Evolutionary conservation across 441 rosid genomes (phyloP).

Genomic region (Aquilaria agallochum): DNA sequence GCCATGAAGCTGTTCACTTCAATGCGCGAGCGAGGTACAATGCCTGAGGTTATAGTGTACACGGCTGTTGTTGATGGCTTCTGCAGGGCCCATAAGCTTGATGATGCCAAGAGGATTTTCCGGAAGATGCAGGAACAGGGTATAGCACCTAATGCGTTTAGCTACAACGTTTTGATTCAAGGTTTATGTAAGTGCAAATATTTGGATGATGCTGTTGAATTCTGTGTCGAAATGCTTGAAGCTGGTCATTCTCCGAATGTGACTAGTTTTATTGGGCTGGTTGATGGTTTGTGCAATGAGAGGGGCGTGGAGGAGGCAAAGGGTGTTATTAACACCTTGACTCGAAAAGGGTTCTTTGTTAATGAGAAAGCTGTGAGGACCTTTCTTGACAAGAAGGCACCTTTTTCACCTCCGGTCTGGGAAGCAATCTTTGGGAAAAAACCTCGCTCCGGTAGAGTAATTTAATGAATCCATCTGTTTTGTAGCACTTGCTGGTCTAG

Average conservation of each 20-base stretch:
- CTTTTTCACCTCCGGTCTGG: constrained; percentile 54
- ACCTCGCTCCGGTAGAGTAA: not conserved
- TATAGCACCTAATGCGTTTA: constrained; percentile 70
- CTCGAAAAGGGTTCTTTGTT: constrained; percentile 58
- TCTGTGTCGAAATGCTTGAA: constrained; percentile 70
- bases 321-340: constrained; percentile 34
- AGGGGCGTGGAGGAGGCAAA: constrained; percentile 63
- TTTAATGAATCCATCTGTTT: too few relatives aligned
- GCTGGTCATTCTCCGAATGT: constrained; percentile 78
- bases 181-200: constrained; percentile 53
- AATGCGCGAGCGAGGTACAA: constrained; percentile 83
- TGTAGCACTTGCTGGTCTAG: too few relatives aligned
- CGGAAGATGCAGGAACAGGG: constrained; percentile 75
- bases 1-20: constrained; percentile 84
- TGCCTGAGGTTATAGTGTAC: constrained; percentile 88
- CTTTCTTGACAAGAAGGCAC: constrained; percentile 70
- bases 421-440: constrained; percentile 72
- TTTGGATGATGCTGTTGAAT: constrained; percentile 60
- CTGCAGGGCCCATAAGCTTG: constrained; percentile 72
- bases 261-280: constrained; percentile 75
- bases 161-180: constrained; percentile 56
- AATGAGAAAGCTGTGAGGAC: constrained; percentile 71
- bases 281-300: constrained; percentile 63
- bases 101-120: constrained; percentile 82
- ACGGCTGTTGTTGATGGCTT: constrained; percentile 92